These are phyloP conservation scores for Trichoderma citrinoviride DNA, from an alignment of 2,329 filamentous ascomycete genomes.

Conservation along the genomic window DNA sequence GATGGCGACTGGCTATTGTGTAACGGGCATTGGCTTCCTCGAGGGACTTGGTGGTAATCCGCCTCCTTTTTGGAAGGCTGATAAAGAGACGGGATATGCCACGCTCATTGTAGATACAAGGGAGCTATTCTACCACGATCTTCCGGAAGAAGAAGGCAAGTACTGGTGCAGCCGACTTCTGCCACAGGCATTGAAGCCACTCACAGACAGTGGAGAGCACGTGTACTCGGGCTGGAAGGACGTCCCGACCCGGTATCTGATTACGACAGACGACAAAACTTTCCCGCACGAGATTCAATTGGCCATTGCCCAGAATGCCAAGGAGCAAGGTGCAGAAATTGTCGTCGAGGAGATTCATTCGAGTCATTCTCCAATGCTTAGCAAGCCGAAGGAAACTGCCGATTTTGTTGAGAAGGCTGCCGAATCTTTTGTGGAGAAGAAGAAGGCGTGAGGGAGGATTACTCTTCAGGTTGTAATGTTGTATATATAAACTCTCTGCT, in stretches of 20 bases:
- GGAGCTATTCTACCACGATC: slow-evolving; percentile 51
- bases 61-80: slow-evolving; percentile 41
- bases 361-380: slow-evolving; percentile 52
- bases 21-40: slow-evolving; percentile 40
- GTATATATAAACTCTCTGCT: background rate
- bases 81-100: slow-evolving; percentile 42
- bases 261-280: slow-evolving; percentile 41
- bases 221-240: slow-evolving; percentile 48
- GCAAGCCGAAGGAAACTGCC: slow-evolving; percentile 41
- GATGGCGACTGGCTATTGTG: slow-evolving; percentile 45
- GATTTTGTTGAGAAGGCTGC: slow-evolving; percentile 35
- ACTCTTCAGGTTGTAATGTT: background rate
- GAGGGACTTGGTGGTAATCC: slow-evolving; percentile 42
- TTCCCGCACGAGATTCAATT: slow-evolving; percentile 42
- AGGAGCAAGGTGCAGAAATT: slow-evolving; percentile 37
- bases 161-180: slow-evolving; percentile 43
- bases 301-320: slow-evolving; percentile 39
- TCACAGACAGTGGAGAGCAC: slow-evolving; percentile 45
- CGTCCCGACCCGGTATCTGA: slow-evolving; percentile 47
- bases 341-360: slow-evolving; percentile 41
- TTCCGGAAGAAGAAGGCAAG: slow-evolving; percentile 43
- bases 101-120: slow-evolving; percentile 38
- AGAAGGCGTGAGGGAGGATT: background rate
- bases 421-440: slow-evolving; percentile 22
- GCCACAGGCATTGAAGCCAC: slow-evolving; percentile 41